Evolutionary conservation across 2,329 filamentous ascomycete genomes (phyloP), one percentile per base, ranked within the genome.

Genomic region (Chrysoporthe cubensis): DNA sequence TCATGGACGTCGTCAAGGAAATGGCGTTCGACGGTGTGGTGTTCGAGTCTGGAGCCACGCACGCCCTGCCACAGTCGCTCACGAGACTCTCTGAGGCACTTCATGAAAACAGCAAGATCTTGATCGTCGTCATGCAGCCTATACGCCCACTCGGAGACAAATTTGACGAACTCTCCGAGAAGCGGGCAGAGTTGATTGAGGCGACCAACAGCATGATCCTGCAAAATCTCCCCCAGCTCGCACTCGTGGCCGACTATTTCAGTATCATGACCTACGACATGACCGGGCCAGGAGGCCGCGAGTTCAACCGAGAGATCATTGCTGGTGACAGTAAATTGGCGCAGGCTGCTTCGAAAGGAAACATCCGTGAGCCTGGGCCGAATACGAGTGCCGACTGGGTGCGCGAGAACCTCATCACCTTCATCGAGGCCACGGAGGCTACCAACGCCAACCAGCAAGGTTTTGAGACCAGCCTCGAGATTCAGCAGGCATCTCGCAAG

Each of bases 261-360:
- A 70, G 65, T 56, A 68, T 73, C 56, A 72, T 73, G 72, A 72
- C 72, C 0, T 73, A 73, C 59, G 72, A 73, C 61, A 71, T 73
- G 71, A 59, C 67, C 2, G 72, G 72, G 1, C 66, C 70, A 0
- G 70, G 61, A 6, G 72, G 72, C 2, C 71, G 59, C 13, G 64
- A 69, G 52, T 37, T 65, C 44, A 56, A 52, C 18, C 52, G 21
- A 8, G n/a, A 50, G 2, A 43, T 9, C 18, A 44, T 66, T n/a
- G 64, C 63, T 0, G 64, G 57, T 2, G 66, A 61, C 14, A 62
- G 65, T 52, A 50, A 69, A 14, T 46, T 67, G 34, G 46, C 61
- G 1, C 26, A 46, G n/a, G 68, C 68, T 4, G 64, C 61, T 3
- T 58, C 65, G 7, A 44, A 48, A 32, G 68, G 69, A 13, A 52